Evolutionary conservation across 2,329 filamentous ascomycete species (phyloP), one percentile per base, ranked within the genome.

Genomic region (Alternaria brassicicola): DNA sequence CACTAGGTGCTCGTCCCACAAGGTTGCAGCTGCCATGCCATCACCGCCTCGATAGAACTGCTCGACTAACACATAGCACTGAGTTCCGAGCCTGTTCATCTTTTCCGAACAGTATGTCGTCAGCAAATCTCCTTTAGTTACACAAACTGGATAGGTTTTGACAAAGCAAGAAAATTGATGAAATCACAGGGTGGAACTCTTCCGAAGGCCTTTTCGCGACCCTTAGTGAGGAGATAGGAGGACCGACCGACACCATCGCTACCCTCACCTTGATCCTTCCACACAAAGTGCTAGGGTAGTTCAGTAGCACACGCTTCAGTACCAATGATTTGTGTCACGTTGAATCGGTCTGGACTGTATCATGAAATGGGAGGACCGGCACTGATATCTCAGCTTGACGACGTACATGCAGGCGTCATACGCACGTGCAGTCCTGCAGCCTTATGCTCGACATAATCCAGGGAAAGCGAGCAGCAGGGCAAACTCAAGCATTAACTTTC

Each of bases 141-240:
- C 52, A 43, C 26, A 10, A 52, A 26, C 19, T 6, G 10, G 10
- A 19, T 43, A 39, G n/a, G 45, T 45, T 19, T 28, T 33, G 9
- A 36, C 39, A 52, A 43, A 45, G 50, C 39, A 45, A 45, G 26
- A 52, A 26, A 45, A 33, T 33, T 2, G 13, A 30, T 45, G 25
- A 45, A 39, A 41, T 46, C 25, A 55, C 38, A 31, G 48, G 48
- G 48, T n/a, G 33, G 13, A 43, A 33, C 43, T 26, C 26, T 21
- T 28, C 42, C 33, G 25, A 35, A 15, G 7, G 13, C 33, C 31
- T 39, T 28, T 23, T 47, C 49, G 30, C 41, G 21, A 28, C 41
- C 31, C 9, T 47, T 45, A 23, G 33, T 35, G 51, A 47, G 55
- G 55, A 55, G 21, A 58, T 58, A 38, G 50, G 36, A 46, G 54